phyloP scores from a whole-genome alignment of 176 grass and related monocot genomes.

The Avena eriantha region DNA sequence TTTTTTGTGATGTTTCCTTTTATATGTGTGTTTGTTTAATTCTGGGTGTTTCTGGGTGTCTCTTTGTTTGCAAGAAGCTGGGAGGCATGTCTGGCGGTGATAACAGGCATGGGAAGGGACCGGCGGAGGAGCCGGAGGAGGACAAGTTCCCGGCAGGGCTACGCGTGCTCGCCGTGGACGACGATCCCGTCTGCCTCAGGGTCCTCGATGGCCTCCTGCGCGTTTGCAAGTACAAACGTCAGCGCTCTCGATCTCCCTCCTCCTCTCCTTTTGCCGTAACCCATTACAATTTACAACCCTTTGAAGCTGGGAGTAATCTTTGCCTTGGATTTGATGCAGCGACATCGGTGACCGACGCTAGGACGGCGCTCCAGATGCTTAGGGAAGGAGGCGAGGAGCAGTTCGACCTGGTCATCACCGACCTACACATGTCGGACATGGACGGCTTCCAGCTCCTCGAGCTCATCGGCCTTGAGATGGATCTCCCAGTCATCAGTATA shows the following conservation, averaged over 20 bases:
- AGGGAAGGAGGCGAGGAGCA: constrained; percentile 46
- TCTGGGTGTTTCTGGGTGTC: not conserved
- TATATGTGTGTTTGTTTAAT: not conserved
- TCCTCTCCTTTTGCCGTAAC: not conserved
- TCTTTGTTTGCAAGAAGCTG: not conserved
- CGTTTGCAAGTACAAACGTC: constrained; percentile 44
- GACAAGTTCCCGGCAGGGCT: constrained; percentile 44
- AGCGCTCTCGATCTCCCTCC: not conserved
- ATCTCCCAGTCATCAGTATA: too few relatives aligned
- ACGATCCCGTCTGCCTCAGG: constrained; percentile 5
- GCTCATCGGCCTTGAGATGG: too few relatives aligned
- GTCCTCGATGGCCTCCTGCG: constrained; percentile 27
- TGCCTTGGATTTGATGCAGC: not conserved
- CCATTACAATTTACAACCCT: not conserved
- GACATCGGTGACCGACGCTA: not conserved
- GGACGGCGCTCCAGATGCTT: constrained; percentile 50
- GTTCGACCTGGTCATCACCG: constrained; percentile 67
- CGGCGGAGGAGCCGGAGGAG: not conserved
- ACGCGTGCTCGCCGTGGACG: constrained; percentile 52
- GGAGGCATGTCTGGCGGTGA: not conserved
- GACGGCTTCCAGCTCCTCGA: constrained; percentile 55
- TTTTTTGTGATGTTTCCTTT: not conserved
- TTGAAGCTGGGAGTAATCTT: not conserved
- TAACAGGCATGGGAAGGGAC: not conserved
- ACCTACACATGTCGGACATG: constrained; percentile 63